phyloP scores from a whole-genome alignment of 257 asterid species.

The Fraxinus quadrangulata region DNA sequence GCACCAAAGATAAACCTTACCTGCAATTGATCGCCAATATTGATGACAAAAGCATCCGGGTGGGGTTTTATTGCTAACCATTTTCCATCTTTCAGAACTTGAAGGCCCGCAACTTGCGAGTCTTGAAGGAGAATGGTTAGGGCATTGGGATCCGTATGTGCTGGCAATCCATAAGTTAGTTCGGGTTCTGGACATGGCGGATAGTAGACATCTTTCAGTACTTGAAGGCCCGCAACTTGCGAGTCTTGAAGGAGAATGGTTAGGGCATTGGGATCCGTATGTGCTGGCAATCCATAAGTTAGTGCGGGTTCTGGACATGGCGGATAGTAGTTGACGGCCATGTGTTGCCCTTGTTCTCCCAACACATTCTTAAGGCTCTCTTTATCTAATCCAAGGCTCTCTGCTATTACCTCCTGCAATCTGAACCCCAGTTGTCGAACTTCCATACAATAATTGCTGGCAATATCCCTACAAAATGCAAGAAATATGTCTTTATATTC shows the following conservation, averaged over 20 bases:
- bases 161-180: conserved; percentile 55
- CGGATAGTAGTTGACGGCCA: conserved; percentile 66
- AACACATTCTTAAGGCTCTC: conserved; percentile 23
- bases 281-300: conserved; percentile 58
- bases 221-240: conserved; percentile 55
- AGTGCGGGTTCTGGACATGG: conserved; percentile 64
- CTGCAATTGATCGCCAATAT: conserved; percentile 66
- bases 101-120: conserved; percentile 48
- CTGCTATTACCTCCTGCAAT: conserved; percentile 26
- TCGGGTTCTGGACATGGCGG: conserved; percentile 72
- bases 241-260: conserved; percentile 63
- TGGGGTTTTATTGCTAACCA: conserved; percentile 56
- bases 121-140: conserved; percentile 67
- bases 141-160: conserved; percentile 59
- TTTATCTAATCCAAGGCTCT: conserved; percentile 29
- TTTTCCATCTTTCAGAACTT: conserved; percentile 55
- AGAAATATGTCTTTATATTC: neutral
- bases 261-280: conserved; percentile 58
- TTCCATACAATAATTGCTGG: conserved; percentile 22
- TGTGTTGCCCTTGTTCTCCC: conserved; percentile 69
- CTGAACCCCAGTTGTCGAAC: conserved; percentile 31
- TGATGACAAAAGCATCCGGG: conserved; percentile 55
- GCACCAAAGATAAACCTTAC: conserved; percentile 21
- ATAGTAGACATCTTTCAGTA: conserved; percentile 56
- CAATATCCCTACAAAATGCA: conserved; percentile 25